Percentiles rank a stretch among this genome's conserved stretches.
phyloP scores from a whole-genome alignment of 371 early-diverging fungal species.

The Chytridium lagenaria region DNA sequence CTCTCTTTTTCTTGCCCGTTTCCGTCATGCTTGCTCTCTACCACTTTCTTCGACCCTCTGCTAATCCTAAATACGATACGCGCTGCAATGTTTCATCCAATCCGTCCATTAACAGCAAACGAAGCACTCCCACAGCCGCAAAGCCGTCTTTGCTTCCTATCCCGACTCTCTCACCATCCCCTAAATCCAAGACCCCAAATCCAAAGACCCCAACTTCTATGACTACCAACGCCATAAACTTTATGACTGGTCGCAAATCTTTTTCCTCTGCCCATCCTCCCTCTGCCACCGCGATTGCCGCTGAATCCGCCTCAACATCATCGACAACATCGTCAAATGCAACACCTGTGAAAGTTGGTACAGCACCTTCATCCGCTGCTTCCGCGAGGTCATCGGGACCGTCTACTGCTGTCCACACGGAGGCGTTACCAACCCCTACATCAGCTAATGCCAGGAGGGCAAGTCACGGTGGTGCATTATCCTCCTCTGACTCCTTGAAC shows the following conservation, averaged over 20 bases:
- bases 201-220: background rate
- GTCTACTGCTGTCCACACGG: slow-evolving; percentile 7
- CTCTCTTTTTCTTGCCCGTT: background rate
- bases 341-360: background rate
- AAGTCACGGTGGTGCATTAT: background rate
- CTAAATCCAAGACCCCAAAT: slow-evolving; percentile 3
- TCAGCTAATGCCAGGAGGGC: background rate
- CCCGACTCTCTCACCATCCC: slow-evolving; percentile 14
- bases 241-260: slow-evolving; percentile 3
- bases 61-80: background rate
- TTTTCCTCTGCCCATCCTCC: background rate
- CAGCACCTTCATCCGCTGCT: background rate
- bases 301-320: background rate
- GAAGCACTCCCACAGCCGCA: background rate
- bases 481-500: background rate
- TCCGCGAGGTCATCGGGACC: background rate
- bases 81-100: too few relatives aligned
- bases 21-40: background rate
- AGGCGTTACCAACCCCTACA: background rate
- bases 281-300: slow-evolving; percentile 1
- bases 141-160: slow-evolving; percentile 15
- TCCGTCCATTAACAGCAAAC: slow-evolving; percentile 4
- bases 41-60: background rate
- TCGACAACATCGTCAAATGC: background rate
- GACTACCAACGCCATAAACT: background rate